These are phyloP conservation scores for Dionaea muscipula DNA, from an alignment of 179 eudicot species.

Conservation along the genomic window DNA sequence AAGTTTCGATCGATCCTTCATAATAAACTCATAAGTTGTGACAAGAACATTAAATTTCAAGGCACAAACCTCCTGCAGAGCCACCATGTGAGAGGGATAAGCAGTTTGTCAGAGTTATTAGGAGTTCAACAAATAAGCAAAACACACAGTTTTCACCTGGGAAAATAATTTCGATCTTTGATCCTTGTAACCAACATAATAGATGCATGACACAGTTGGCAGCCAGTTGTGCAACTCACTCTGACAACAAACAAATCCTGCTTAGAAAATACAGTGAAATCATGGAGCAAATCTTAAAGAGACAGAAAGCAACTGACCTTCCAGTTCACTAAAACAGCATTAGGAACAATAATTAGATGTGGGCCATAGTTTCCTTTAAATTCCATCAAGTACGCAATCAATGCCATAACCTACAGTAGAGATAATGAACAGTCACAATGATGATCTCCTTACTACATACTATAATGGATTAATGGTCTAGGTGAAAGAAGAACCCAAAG, in stretches of 20 bases:
- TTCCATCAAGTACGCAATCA: constrained; percentile 97
- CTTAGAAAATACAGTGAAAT: constrained; percentile 3
- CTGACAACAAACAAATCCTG: constrained; percentile 24
- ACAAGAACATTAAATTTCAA: constrained; percentile 97
- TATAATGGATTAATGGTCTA: too few relatives aligned
- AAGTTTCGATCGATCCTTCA: constrained; percentile 88
- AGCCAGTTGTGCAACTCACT: constrained; percentile 95
- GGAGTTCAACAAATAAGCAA: neutral
- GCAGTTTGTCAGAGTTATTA: neutral
- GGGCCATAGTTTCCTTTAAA: constrained; percentile 97
- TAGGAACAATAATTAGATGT: constrained; percentile 94
- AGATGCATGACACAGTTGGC: constrained; percentile 84
- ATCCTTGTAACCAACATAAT: constrained; percentile 81
- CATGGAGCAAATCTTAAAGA: neutral
- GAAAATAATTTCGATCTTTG: constrained; percentile 78
- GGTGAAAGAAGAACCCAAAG: too few relatives aligned
- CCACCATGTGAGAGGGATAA: constrained; percentile 6
- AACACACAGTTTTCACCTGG: constrained; percentile 41
- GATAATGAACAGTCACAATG: neutral
- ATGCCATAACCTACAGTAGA: constrained; percentile 75
- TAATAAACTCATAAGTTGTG: constrained; percentile 93
- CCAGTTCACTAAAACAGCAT: constrained; percentile 98
- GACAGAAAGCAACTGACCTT: constrained; percentile 42
- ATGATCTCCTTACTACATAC: too few relatives aligned
- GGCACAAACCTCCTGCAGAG: constrained; percentile 68